Evolutionary conservation across 345 rosid genomes (phyloP), one percentile per base, ranked within the genome.

Genomic region (Melaleuca alternifolia): DNA sequence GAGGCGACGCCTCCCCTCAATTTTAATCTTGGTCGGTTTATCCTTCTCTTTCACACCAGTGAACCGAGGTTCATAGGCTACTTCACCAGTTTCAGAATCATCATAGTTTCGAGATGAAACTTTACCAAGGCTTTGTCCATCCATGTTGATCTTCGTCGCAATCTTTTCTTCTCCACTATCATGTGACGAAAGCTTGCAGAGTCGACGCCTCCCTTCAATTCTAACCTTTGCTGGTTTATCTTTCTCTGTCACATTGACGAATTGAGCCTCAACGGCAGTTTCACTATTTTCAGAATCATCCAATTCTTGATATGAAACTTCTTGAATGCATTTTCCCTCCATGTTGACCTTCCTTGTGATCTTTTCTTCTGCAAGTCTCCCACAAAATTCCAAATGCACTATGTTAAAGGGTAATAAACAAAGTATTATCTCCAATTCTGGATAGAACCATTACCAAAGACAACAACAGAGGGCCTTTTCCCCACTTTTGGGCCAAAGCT

Each of bases 171-270:
- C 84, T 26, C 82, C 89, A 83, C 84, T 87, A 65, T 91, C 92
- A 84, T 84, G 84, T 82, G 92, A 85, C 76, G 96, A 92, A 86
- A 93, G 84, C 88, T 91, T 93, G 88, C 94, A 95, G 37, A 93
- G 93, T 21, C 94, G 91, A n/a, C 93, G 91, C 84, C 91, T 90
- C 44, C 97, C 96, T 89, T 91, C 88, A 44, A 92, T 91, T 89
- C 89, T 92, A 54, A 91, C 90, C 91, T 92, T 93, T 21, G 41
- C 87, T 10, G 89, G 90, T 86, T 91, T 87, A 71, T 56, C 53
- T n/a, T 71, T 37, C 51, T 86, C 86, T 16, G 8, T 48, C 46
- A 11, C 51, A 52, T 53, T 71, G n/a, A 51, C 41, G 5, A 82
- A n/a, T 51, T 51, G 54, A 53, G 50, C 48, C 85, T 83, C 83